Evolutionary conservation across 108 stramenopile genomes (phyloP).

Genomic region (Fragilariopsis cylindrus): DNA sequence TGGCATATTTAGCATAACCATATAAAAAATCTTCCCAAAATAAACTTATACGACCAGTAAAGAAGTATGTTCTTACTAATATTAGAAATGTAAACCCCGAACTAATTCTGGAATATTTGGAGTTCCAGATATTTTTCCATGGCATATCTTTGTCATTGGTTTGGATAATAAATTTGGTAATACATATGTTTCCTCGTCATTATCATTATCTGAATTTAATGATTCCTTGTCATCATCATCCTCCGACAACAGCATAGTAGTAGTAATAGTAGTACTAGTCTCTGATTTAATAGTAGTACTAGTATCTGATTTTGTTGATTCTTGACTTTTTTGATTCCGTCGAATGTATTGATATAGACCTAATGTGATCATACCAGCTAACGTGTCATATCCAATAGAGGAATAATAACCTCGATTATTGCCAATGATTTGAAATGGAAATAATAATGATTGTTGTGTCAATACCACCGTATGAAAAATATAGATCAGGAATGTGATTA

Average conservation of each 20-base stretch:
- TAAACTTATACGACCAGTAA: conserved; percentile 70
- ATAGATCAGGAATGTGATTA: conserved; percentile 46
- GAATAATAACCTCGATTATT: conserved; percentile 85
- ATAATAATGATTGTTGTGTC: conserved; percentile 67
- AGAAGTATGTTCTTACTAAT: conserved; percentile 74
- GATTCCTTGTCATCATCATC: conserved; percentile 41
- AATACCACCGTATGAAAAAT: conserved; percentile 70
- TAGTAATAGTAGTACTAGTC: neutral
- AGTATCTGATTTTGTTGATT: neutral
- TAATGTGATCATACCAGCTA: conserved; percentile 67
- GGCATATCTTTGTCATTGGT: conserved; percentile 18
- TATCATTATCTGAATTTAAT: conserved; percentile 5
- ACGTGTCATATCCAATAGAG: conserved; percentile 56
- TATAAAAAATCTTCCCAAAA: conserved; percentile 80
- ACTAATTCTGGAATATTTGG: conserved; percentile 38
- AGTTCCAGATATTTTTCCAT: conserved; percentile 34
- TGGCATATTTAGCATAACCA: conserved; percentile 52
- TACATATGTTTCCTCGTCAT: neutral
- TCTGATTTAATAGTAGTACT: conserved; percentile 1
- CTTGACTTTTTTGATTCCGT: conserved; percentile 17
- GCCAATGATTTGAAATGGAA: conserved; percentile 89
- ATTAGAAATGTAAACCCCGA: conserved; percentile 50
- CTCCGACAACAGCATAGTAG: neutral
- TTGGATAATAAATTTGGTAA: conserved; percentile 22
- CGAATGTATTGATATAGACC: conserved; percentile 34